phyloP scores from a whole-genome alignment of 768 basidiomycete species.

The Tulasnella sp. region DNA sequence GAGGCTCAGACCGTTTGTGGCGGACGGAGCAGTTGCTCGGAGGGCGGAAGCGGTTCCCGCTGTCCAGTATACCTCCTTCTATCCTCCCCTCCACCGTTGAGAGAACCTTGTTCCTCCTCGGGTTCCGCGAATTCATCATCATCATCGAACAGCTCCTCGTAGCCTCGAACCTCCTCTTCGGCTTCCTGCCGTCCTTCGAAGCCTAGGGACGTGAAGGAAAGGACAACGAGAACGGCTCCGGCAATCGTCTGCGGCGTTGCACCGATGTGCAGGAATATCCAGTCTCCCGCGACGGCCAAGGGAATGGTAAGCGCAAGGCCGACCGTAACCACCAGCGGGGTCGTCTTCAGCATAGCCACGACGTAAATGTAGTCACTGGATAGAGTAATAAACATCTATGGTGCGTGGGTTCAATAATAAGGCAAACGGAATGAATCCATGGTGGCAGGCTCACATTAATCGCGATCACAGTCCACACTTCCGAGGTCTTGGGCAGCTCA shows the following conservation, averaged over 20 bases:
- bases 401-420: not conserved
- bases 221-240: conserved; percentile 20
- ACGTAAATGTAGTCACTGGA: conserved; percentile 84
- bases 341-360: conserved; percentile 93
- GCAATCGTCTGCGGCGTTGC: conserved; percentile 8
- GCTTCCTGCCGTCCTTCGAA: conserved; percentile 17
- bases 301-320: conserved; percentile 93
- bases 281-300: conserved; percentile 79
- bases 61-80: not conserved
- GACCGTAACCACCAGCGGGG: conserved; percentile 87
- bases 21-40: not conserved
- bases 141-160: not conserved
- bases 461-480: conserved; percentile 48
- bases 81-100: not conserved
- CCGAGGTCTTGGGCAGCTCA: conserved; percentile 56
- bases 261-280: conserved; percentile 42
- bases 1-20: not conserved
- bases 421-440: not conserved
- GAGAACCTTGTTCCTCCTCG: not conserved
- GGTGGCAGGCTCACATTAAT: conserved; percentile 48
- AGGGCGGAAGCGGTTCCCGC: not conserved
- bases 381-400: conserved; percentile 78
- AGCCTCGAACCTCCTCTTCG: not conserved
- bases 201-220: conserved; percentile 12
- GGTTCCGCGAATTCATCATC: conserved; percentile 6